Conservation (phyloP, 208 protist species). For the Crithidia fasciculata region DNA sequence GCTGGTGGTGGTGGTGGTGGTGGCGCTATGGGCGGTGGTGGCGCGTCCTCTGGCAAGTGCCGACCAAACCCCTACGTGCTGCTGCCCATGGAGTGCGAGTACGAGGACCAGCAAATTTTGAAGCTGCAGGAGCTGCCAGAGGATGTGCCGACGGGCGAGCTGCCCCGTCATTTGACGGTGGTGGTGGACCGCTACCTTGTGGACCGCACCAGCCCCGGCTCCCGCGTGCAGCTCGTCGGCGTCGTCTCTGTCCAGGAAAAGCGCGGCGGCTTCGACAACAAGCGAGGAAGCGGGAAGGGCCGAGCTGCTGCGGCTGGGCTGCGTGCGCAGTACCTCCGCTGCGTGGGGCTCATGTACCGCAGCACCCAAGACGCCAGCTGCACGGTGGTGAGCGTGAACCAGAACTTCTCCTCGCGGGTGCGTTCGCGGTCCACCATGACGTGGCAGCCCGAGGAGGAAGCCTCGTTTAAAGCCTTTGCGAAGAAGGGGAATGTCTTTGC, state of each 20-base stretch:
- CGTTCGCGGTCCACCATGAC: slow-evolving; percentile 73
- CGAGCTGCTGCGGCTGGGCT: slow-evolving; percentile 72
- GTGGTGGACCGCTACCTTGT: slow-evolving; percentile 93
- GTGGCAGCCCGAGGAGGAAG: slow-evolving; percentile 92
- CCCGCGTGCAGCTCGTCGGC: slow-evolving; percentile 95
- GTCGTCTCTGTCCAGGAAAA: slow-evolving; percentile 90
- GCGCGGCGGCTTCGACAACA: slow-evolving; percentile 55
- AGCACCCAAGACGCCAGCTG: slow-evolving; percentile 38
- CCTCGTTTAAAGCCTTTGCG: slow-evolving; percentile 88
- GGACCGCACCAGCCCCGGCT: slow-evolving; percentile 95
- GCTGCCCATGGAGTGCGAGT: slow-evolving; percentile 92
- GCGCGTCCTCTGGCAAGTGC: slow-evolving; percentile 58
- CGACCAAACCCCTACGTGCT: slow-evolving; percentile 94
- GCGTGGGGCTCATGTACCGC: slow-evolving; percentile 86
- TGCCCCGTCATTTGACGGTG: slow-evolving; percentile 90
- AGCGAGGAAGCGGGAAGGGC: slow-evolving; percentile 36
- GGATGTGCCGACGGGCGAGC: slow-evolving; percentile 93
- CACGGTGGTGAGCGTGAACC: slow-evolving; percentile 81
- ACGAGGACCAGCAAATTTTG: slow-evolving; percentile 93
- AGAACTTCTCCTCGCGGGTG: slow-evolving; percentile 89
- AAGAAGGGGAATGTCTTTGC: slow-evolving; percentile 93
- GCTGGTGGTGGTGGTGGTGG: slow-evolving; percentile 23
- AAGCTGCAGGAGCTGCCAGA: slow-evolving; percentile 96
- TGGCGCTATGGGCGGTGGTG: slow-evolving; percentile 21
- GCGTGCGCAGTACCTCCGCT: slow-evolving; percentile 91